A percentile compares a stretch with the other conserved stretches of the same genome.
These are phyloP conservation scores for Tuber melanosporum DNA, from an alignment of 495 filamentous ascomycete genomes.

Conservation along the genomic window DNA sequence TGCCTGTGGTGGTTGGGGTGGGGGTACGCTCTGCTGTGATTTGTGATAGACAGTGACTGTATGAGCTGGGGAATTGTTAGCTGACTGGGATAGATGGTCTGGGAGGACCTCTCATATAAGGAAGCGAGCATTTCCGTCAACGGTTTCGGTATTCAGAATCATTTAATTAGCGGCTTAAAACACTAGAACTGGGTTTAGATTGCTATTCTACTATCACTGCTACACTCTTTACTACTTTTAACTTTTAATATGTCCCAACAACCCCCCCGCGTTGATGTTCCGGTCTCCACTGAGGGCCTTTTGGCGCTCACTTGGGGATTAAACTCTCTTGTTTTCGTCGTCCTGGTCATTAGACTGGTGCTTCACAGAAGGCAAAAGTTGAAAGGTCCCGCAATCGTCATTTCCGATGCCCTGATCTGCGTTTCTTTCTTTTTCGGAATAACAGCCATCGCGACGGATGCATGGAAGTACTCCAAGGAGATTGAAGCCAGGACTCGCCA, in stretches of 20 bases:
- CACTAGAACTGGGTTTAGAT: neutral
- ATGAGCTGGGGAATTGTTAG: neutral
- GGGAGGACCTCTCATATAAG: neutral
- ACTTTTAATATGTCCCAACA: neutral
- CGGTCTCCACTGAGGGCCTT: slow-evolving; percentile 16
- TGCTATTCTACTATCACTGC: neutral
- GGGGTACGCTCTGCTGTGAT: neutral
- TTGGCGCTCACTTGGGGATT: slow-evolving; percentile 19
- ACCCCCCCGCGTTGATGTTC: slow-evolving; percentile 5
- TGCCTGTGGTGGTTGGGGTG: neutral
- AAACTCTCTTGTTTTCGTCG: slow-evolving; percentile 11
- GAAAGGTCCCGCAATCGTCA: slow-evolving; percentile 12
- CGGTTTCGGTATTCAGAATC: neutral
- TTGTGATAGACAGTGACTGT: neutral
- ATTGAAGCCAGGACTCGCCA: slow-evolving; percentile 7
- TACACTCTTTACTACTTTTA: neutral
- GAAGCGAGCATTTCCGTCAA: neutral
- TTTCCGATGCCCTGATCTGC: slow-evolving; percentile 12
- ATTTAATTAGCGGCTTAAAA: neutral
- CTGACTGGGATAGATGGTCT: neutral
- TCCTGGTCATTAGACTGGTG: slow-evolving; percentile 12
- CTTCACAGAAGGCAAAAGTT: slow-evolving; percentile 9
- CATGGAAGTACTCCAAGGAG: slow-evolving; percentile 23
- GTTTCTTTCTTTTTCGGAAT: slow-evolving; percentile 17
- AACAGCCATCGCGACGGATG: slow-evolving; percentile 14